phyloP scores from a whole-genome alignment of 1,139 yeast species.

The Suhomyces chickasaworum region DNA sequence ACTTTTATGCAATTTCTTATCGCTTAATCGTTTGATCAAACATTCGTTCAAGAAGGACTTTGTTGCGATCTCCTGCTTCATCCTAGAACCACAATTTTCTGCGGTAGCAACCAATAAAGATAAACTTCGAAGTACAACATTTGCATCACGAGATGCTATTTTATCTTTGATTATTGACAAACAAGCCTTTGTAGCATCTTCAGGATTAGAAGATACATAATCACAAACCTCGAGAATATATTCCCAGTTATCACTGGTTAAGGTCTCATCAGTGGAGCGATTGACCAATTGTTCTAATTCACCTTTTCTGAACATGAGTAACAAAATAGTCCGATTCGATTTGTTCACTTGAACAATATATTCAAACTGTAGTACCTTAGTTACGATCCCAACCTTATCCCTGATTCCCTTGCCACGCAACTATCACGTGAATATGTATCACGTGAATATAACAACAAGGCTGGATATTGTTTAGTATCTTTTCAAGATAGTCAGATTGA shows the following conservation, averaged over 20 bases:
- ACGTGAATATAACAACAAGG: no score
- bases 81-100: slow-evolving; percentile 90
- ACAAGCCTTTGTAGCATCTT: slow-evolving; percentile 55
- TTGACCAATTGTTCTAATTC: slow-evolving; percentile 30
- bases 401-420: not conserved
- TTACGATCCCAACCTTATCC: not conserved
- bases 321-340: not conserved
- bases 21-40: slow-evolving; percentile 58
- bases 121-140: slow-evolving; percentile 72
- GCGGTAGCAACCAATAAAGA: slow-evolving; percentile 77
- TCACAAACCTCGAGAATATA: slow-evolving; percentile 83
- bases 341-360: not conserved
- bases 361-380: not conserved
- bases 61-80: slow-evolving; percentile 80
- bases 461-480: no score
- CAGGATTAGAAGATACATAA: slow-evolving; percentile 71
- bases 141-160: slow-evolving; percentile 69
- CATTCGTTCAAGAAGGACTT: slow-evolving; percentile 59
- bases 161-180: slow-evolving; percentile 53
- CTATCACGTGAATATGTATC: not conserved
- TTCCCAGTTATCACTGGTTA: slow-evolving; percentile 86
- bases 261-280: slow-evolving; percentile 83
- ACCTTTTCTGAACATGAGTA: slow-evolving; percentile 9
- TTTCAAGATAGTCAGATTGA: no score
- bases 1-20: slow-evolving; percentile 59